Evolutionary conservation across 2,329 filamentous ascomycete genomes (phyloP).

Genomic region (Fusarium sp.): DNA sequence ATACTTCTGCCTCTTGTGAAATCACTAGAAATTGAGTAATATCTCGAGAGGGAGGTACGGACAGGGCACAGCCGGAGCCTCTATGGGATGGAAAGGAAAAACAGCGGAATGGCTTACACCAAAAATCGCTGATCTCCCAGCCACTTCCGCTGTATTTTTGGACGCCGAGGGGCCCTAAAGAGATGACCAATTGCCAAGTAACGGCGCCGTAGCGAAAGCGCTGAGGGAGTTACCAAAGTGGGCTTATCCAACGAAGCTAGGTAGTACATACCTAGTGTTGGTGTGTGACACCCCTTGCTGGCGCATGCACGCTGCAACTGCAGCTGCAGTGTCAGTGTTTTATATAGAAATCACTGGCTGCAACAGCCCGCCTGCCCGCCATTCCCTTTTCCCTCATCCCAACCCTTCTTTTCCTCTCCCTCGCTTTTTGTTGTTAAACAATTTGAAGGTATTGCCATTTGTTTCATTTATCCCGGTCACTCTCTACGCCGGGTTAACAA

Average conservation of each 20-base stretch:
- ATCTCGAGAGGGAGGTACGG: too few relatives aligned
- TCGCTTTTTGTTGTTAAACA: conserved; percentile 4
- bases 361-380: conserved; percentile 1
- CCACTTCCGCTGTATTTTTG: too few relatives aligned
- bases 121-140: too few relatives aligned
- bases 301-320: not conserved
- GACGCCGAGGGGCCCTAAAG: too few relatives aligned
- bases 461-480: conserved; percentile 39
- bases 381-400: conserved; percentile 5
- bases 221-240: not conserved
- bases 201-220: not conserved
- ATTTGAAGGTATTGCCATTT: conserved; percentile 9
- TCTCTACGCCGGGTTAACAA: conserved; percentile 45
- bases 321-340: conserved; percentile 7
- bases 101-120: too few relatives aligned
- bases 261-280: not conserved
- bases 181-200: not conserved
- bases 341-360: conserved; percentile 10
- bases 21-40: too few relatives aligned
- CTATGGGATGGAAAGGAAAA: too few relatives aligned
- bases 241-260: not conserved
- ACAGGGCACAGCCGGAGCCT: too few relatives aligned
- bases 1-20: too few relatives aligned
- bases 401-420: conserved; percentile 7
- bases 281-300: not conserved